Conservation (phyloP, 768 basidiomycete genomes). For the Trametes gibbosa region DNA sequence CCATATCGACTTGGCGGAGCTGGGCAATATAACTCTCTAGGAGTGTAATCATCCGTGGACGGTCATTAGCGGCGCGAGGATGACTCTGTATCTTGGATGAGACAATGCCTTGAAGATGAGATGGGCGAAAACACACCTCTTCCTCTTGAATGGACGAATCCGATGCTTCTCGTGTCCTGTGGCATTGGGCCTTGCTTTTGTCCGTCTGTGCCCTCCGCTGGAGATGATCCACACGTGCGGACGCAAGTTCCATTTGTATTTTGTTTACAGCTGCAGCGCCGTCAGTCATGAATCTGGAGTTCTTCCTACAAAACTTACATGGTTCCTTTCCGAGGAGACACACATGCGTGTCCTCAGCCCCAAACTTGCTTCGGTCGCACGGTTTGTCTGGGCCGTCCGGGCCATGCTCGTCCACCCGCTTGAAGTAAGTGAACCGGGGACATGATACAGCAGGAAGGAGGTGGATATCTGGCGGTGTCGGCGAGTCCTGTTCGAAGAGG, state of each 20-base stretch:
- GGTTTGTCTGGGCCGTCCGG: slow-evolving; percentile 40
- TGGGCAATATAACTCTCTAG: slow-evolving; percentile 60
- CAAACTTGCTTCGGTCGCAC: slow-evolving; percentile 71
- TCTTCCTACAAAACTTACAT: slow-evolving; percentile 42
- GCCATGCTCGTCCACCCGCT: slow-evolving; percentile 39
- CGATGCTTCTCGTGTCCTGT: neutral
- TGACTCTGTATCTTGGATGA: neutral
- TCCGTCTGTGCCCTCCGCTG: slow-evolving; percentile 15
- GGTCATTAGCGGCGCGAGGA: slow-evolving; percentile 9
- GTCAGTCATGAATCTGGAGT: neutral
- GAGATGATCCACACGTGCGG: slow-evolving; percentile 53
- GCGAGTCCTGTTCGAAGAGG: slow-evolving; percentile 64
- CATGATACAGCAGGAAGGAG: slow-evolving; percentile 72
- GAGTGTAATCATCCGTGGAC: slow-evolving; percentile 54
- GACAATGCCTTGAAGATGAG: neutral
- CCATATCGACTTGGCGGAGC: slow-evolving; percentile 45
- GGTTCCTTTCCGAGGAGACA: slow-evolving; percentile 76
- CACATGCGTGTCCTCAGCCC: slow-evolving; percentile 76
- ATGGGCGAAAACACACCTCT: neutral
- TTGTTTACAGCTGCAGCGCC: slow-evolving; percentile 50
- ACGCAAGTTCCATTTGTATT: slow-evolving; percentile 62
- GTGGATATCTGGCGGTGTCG: slow-evolving; percentile 58
- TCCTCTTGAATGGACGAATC: neutral
- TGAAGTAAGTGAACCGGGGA: slow-evolving; percentile 83
- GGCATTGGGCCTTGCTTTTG: neutral